A percentile compares a stretch with the other conserved stretches of the same genome.
Conservation (phyloP, 768 basidiomycete genomes). For the Russula lepida region DNA sequence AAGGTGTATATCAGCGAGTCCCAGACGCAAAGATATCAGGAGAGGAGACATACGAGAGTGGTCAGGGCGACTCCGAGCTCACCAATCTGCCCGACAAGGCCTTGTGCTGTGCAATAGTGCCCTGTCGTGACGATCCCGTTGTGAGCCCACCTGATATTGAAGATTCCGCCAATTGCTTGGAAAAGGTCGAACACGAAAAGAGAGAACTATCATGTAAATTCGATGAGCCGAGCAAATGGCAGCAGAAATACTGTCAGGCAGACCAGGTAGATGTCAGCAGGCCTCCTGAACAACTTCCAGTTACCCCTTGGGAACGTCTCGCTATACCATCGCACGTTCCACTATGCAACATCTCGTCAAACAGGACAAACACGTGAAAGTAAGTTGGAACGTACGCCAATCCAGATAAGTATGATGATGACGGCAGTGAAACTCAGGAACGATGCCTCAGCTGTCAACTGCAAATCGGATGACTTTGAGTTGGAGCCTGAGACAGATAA, state of each 20-base stretch:
- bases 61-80: slow-evolving; percentile 36
- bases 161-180: slow-evolving; percentile 32
- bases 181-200: slow-evolving; percentile 30
- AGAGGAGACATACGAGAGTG: slow-evolving; percentile 30
- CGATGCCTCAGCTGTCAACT: slow-evolving; percentile 33
- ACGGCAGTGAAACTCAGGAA: not conserved
- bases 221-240: not conserved
- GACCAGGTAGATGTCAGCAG: slow-evolving; percentile 38
- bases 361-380: not conserved
- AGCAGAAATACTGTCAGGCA: not conserved
- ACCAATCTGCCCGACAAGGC: slow-evolving; percentile 35
- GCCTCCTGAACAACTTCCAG: slow-evolving; percentile 28
- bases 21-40: not conserved
- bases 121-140: slow-evolving; percentile 30
- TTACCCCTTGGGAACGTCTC: not conserved
- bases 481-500: not conserved
- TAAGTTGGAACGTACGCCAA: slow-evolving; percentile 22
- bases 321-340: slow-evolving; percentile 9
- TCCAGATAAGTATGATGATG: not conserved
- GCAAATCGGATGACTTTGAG: not conserved
- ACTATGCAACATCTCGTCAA: not conserved
- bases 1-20: slow-evolving; percentile 23
- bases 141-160: slow-evolving; percentile 33
- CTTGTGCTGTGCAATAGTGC: slow-evolving; percentile 33
- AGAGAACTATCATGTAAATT: slow-evolving; percentile 23